Evolutionary conservation across 2,329 filamentous ascomycete species (phyloP), one percentile per base, ranked within the genome.

Genomic region (Alternaria panax): DNA sequence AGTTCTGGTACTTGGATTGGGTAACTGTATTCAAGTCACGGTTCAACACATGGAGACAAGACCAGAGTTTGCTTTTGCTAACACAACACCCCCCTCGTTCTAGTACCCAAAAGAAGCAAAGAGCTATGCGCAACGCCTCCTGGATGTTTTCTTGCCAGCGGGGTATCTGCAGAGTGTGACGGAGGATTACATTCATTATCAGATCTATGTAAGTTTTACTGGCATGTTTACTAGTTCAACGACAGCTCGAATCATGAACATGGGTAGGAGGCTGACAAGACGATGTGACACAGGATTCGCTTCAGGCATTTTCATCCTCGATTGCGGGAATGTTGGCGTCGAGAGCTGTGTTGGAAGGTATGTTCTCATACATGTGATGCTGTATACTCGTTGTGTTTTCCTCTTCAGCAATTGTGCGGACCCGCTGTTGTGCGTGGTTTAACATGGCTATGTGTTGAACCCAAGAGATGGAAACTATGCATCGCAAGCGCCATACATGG

Each of bases 131-230:
- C 78, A 78, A 67, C 75, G 65, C 54, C 63, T 87, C 2, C 75
- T 93, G 41, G 88, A 92, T 66, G 86, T 93, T 27, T 96, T 97
- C 74, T 84, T 97, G 1, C 93, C 93, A 0, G 88, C 91, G 1
- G 93, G 93, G n/a, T 97, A 90, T 77, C 93, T 93, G 1, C 87
- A 93, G 66, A 95, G 90, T 48, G 93, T 97, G 28, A 94, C 90
- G 1, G 82, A 87, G 14, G 93, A 97, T 78, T 97, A 97, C 78
- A 82, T 92, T 5, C 84, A 89, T 80, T 96, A 90, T 75, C 88
- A 90, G 74, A 86, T 90, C 51, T 90, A 88, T 78, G 88, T 61
- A 14, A 22, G 6, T 34, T 18, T 30, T 20, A 16, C 7, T 24
- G 3, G 5, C 4, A 4, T 6, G 20, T 2, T 45, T 38, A 14